Evolutionary conservation across 768 basidiomycete genomes (phyloP), one percentile per base, ranked within the genome.

Genomic region (Neoboletus subvelutipes): DNA sequence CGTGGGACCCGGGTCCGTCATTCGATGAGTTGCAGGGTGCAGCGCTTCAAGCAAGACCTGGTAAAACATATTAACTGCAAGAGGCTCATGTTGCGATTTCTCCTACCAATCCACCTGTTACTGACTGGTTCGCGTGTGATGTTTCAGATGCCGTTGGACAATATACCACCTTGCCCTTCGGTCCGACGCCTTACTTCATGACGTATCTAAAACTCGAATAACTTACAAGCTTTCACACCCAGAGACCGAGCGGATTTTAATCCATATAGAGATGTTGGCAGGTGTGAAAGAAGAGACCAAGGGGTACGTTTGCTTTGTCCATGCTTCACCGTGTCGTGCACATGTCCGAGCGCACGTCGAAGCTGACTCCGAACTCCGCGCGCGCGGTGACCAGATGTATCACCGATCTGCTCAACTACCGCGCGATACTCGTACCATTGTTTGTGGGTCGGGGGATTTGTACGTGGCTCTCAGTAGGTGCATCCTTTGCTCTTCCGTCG

Each of bases 391-490:
- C n/a, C n/a, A n/a, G 70, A 24, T 71, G 71, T 26, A 60, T 71
- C 43, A 36, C 54, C 33, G 69, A 66, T 51, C 48, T 72, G 33
- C 60, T 67, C n/a, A 6, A 41, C 15, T 69, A 73, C 41, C 73
- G 57, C 51, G 67, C 64, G 0, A 92, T 94, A 1, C 79, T 94
- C 11, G 87, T 94, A 1, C 90, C 91, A 11, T 66, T 96, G 48
- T 96, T 96, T 58, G 84, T 93, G 3, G 94, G 8, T 78, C 79
- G 31, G 93, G 94, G 7, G 91, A 95, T 62, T 65, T 96, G 28
- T 90, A 94, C 63, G 94, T 95, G 4, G 68, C 94, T 31, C 78
- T 95, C n/a, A 92, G 83, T 64, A 78, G 86, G 91, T 90, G 66
- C 64, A 87, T 76, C 54, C 55, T 56, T 28, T 5, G 11, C 12